Evolutionary conservation across 129 eudicot species (phyloP).

Genomic region (Escallonia rubra): DNA sequence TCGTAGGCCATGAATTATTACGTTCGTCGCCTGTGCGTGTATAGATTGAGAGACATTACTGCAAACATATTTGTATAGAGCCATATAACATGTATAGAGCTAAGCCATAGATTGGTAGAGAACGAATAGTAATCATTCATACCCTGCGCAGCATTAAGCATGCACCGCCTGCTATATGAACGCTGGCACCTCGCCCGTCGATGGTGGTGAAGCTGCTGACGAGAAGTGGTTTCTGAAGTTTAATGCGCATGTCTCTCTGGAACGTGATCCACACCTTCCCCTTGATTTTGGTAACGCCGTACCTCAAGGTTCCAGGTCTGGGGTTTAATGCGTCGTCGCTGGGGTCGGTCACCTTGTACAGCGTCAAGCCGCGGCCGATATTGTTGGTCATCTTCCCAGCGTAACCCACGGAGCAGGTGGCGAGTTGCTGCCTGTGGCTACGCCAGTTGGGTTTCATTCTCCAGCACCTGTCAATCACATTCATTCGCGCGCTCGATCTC

Average conservation of each 20-base stretch:
- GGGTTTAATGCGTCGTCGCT: conserved; percentile 44
- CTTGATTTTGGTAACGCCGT: conserved; percentile 16
- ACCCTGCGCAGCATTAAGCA: conserved; percentile 41
- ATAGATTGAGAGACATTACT: too few species aligned
- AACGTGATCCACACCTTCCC: conserved; percentile 56
- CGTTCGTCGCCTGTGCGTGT: conserved; percentile 35
- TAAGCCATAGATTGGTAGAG: too few species aligned
- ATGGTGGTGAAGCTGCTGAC: conserved; percentile 49
- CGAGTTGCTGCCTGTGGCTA: conserved; percentile 36
- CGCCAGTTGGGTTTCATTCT: conserved; percentile 45
- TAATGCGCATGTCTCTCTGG: conserved; percentile 36
- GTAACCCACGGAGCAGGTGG: conserved; percentile 46
- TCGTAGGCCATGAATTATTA: conserved; percentile 49
- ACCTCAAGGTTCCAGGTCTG: conserved; percentile 41
- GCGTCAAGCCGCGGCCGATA: conserved; percentile 23
- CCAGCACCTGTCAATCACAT: conserved; percentile 56
- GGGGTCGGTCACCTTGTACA: conserved; percentile 48
- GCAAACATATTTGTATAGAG: too few species aligned
- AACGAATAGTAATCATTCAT: not conserved
- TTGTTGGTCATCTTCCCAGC: conserved; percentile 54
- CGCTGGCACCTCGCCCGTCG: conserved; percentile 50
- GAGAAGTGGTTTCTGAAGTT: conserved; percentile 36
- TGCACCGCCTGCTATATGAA: conserved; percentile 46
- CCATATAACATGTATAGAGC: too few species aligned
- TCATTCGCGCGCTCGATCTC: conserved; percentile 12